phyloP scores from a whole-genome alignment of 2,329 filamentous ascomycete species.

The Lecanosticta acicola region DNA sequence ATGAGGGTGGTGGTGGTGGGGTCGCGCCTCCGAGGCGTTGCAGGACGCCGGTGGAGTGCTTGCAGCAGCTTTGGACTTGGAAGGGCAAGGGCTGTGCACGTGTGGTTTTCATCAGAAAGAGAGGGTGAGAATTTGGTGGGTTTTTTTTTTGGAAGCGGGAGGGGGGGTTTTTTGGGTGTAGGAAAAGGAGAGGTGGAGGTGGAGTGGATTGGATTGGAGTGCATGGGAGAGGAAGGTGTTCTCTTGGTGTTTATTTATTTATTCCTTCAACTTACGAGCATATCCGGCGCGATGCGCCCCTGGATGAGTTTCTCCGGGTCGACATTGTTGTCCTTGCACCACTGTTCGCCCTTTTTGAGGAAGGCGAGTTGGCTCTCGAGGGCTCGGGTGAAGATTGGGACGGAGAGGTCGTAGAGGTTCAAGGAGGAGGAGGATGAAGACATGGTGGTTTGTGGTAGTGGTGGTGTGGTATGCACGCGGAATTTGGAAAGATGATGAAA shows the following conservation, averaged over 20 bases:
- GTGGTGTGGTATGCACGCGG: too few relatives aligned
- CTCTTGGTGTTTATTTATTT: too few relatives aligned
- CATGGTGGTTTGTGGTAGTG: too few relatives aligned
- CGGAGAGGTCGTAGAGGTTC: slow-evolving; percentile 19
- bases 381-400: slow-evolving; percentile 40
- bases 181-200: too few relatives aligned
- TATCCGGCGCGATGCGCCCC: slow-evolving; percentile 44
- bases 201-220: not conserved
- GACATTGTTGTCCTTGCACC: slow-evolving; percentile 36
- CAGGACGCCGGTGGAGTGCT: slow-evolving; percentile 39
- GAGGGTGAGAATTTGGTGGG: not conserved
- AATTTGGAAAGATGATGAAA: too few relatives aligned
- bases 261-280: slow-evolving; percentile 36
- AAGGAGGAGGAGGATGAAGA: too few relatives aligned
- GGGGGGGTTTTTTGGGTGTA: not conserved
- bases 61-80: slow-evolving; percentile 45
- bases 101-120: not conserved
- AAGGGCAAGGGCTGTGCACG: slow-evolving; percentile 36
- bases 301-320: slow-evolving; percentile 35
- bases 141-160: not conserved
- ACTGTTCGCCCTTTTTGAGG: slow-evolving; percentile 42
- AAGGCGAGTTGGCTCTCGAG: slow-evolving; percentile 41
- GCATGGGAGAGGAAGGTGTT: not conserved
- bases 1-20: slow-evolving; percentile 11
- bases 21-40: slow-evolving; percentile 35